Conservation (phyloP, 2,329 filamentous ascomycete genomes). For the Ophiostoma perfectum region DNA sequence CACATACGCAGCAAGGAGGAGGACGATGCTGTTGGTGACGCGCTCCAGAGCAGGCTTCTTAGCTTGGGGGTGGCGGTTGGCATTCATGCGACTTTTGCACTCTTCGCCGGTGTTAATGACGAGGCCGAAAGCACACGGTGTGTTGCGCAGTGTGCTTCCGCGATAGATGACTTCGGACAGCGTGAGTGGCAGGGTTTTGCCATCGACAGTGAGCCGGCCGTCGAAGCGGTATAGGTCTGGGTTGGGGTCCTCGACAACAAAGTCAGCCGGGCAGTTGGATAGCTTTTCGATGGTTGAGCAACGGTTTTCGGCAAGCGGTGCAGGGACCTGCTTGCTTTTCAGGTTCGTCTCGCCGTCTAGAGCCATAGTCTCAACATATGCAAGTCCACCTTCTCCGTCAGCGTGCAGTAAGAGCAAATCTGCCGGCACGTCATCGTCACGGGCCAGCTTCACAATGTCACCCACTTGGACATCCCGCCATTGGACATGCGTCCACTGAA, state of each 20-base stretch:
- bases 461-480: slow-evolving; percentile 48
- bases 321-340: slow-evolving; percentile 66
- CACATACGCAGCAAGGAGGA: slow-evolving; percentile 75
- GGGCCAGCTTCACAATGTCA: slow-evolving; percentile 45
- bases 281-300: slow-evolving; percentile 54
- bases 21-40: slow-evolving; percentile 69
- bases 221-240: slow-evolving; percentile 72
- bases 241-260: slow-evolving; percentile 73
- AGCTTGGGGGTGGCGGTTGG: slow-evolving; percentile 72
- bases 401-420: slow-evolving; percentile 77
- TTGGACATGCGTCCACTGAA: slow-evolving; percentile 43
- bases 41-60: slow-evolving; percentile 69
- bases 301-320: slow-evolving; percentile 46
- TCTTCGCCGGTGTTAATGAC: slow-evolving; percentile 84
- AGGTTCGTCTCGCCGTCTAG: slow-evolving; percentile 78
- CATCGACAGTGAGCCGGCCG: slow-evolving; percentile 55
- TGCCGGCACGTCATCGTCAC: slow-evolving; percentile 76
- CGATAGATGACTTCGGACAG: slow-evolving; percentile 79
- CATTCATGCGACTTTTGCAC: slow-evolving; percentile 82
- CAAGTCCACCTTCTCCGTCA: slow-evolving; percentile 69
- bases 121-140: slow-evolving; percentile 63
- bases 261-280: slow-evolving; percentile 50
- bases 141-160: slow-evolving; percentile 80
- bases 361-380: slow-evolving; percentile 81
- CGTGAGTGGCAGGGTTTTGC: slow-evolving; percentile 62